These are phyloP conservation scores for Corymbia citriodora DNA, from an alignment of 441 rosid genomes.

Conservation along the genomic window DNA sequence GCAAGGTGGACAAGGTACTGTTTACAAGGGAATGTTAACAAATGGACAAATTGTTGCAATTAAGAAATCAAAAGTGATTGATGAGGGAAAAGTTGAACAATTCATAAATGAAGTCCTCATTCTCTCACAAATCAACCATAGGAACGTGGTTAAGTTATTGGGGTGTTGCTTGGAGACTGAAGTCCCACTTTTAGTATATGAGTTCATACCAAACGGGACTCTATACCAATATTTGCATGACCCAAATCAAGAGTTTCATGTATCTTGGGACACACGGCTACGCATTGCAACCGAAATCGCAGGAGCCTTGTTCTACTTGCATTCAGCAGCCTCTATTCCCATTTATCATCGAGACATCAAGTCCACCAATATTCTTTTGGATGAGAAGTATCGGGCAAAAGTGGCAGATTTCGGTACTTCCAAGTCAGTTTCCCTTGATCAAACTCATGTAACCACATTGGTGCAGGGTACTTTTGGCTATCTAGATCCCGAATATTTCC, in stretches of 20 bases:
- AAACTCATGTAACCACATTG: neutral
- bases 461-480: neutral
- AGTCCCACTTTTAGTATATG: too few relatives aligned
- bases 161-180: too few relatives aligned
- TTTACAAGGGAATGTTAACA: too few relatives aligned
- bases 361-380: neutral
- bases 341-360: neutral
- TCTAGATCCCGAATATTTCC: neutral
- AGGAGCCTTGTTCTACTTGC: neutral
- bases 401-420: neutral
- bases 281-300: neutral
- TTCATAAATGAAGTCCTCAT: too few relatives aligned
- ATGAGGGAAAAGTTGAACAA: too few relatives aligned
- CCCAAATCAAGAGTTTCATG: neutral
- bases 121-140: too few relatives aligned
- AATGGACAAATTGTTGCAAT: too few relatives aligned
- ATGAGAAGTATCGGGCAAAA: neutral
- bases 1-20: too few relatives aligned
- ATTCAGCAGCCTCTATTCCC: neutral
- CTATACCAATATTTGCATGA: neutral
- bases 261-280: rapidly evolving
- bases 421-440: neutral
- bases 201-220: too few relatives aligned
- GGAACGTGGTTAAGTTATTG: too few relatives aligned
- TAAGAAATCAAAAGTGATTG: too few relatives aligned